Base-by-base conservation (phyloP, 495 filamentous ascomycete genomes). In the Recurvomyces mirabilis region DNA sequence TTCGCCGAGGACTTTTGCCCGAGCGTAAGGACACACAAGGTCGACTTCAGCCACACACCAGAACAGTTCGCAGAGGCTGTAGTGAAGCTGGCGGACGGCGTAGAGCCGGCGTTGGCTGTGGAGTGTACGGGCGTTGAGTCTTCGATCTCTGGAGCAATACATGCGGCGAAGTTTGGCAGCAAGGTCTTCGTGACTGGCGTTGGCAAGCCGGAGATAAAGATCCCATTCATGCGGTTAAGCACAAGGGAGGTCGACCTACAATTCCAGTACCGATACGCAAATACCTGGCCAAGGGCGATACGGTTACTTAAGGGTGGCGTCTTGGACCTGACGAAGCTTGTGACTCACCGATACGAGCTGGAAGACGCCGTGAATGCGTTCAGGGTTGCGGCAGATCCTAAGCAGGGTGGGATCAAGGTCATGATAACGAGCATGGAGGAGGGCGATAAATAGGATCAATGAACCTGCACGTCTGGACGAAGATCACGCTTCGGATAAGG, bases 111-210 rank as follows among this genome's bases (percentile, higher is more conserved):
- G 20, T 62, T 93, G 24, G 81, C 75, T 17, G 60, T 95, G 58
- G 87, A 95, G 66, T 95, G 87, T 66, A 93, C 87, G 0, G 87
- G 87, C 19, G 85, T 91, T n/a, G 86, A 94, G 68, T 84, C 78
- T 65, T 83, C 77, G 59, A 79, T 95, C 56, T 74, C 75, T 17
- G 74, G 84, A 25, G 84, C 86, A 33, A 87, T 95, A 60, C 86
- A 83, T 72, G 79, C 82, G 24, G 75, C 87, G 52, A 86, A 87
- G 62, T 94, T 93, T 54, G 87, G 87, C 44, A 87, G 87, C 43
- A 91, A 88, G 68, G 87, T 95, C 25, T 93, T 93, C 56, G 78
- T 94, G 34, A 87, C 91, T 52, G 87, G 87, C 20, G 87, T 94
- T 2, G 87, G 87, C 50, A 91, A 82, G 77, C 85, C 85, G 57